Conservation (phyloP, 805 yeast species). For the Candida odintsovae region DNA sequence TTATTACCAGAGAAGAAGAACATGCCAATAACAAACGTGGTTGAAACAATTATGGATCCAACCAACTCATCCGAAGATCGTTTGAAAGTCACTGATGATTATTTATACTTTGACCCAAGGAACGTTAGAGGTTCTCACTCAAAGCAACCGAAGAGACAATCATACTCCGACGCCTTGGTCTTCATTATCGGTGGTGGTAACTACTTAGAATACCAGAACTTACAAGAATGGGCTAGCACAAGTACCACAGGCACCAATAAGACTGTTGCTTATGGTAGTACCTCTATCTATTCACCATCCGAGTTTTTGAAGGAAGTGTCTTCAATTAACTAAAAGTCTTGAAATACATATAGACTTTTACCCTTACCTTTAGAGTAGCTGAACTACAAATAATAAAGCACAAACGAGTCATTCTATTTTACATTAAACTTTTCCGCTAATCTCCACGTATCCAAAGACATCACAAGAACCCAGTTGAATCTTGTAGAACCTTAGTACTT, state of each 20-base stretch:
- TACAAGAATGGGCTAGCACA: slow-evolving; percentile 75
- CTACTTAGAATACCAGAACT: slow-evolving; percentile 87
- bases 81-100: slow-evolving; percentile 78
- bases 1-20: slow-evolving; percentile 83
- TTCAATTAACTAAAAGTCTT: slow-evolving; percentile 25
- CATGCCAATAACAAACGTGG: slow-evolving; percentile 84
- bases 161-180: slow-evolving; percentile 76
- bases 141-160: slow-evolving; percentile 78
- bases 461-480: slow-evolving; percentile 28
- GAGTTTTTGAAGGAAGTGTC: slow-evolving; percentile 66
- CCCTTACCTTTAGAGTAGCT: background rate
- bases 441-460: background rate
- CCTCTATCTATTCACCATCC: slow-evolving; percentile 64
- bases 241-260: slow-evolving; percentile 36
- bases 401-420: slow-evolving; percentile 3
- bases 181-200: slow-evolving; percentile 97
- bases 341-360: background rate
- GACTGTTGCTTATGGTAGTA: slow-evolving; percentile 80
- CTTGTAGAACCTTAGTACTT: slow-evolving; percentile 60
- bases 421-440: background rate
- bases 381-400: background rate
- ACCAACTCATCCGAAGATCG: slow-evolving; percentile 53
- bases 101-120: slow-evolving; percentile 84
- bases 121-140: slow-evolving; percentile 83
- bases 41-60: slow-evolving; percentile 90